Percentiles rank a stretch among this genome's conserved stretches.
Evolutionary conservation across 2,329 filamentous ascomycete species (phyloP).

Genomic region (Pezizomycotina sp.): DNA sequence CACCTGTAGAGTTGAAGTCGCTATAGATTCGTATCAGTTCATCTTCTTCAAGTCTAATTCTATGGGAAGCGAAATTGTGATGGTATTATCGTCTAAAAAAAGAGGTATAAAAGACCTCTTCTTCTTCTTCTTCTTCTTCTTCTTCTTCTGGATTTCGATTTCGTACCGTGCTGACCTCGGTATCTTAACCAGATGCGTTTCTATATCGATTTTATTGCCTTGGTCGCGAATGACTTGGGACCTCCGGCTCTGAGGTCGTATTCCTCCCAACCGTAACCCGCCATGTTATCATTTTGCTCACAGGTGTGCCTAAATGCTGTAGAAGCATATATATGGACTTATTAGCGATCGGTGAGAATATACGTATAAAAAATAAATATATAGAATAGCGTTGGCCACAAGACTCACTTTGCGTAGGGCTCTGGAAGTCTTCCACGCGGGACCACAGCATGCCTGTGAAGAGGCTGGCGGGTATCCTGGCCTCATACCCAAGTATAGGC

Average conservation of each 20-base stretch:
- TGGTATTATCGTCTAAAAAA: too few species aligned
- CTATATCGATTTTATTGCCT: constrained; percentile 74
- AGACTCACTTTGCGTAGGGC: constrained; percentile 60
- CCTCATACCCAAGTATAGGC: constrained; percentile 82
- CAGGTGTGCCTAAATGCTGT: constrained; percentile 81
- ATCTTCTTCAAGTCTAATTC: too few species aligned
- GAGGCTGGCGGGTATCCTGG: constrained; percentile 63
- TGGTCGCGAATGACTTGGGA: constrained; percentile 76
- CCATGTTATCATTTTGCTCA: constrained; percentile 86
- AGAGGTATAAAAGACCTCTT: too few species aligned
- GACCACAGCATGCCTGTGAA: constrained; percentile 78
- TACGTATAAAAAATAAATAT: constrained; percentile 3
- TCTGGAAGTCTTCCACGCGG: constrained; percentile 60
- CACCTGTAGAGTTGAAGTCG: too few species aligned
- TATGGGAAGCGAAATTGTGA: too few species aligned
- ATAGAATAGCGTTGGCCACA: constrained; percentile 3
- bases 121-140: too few species aligned
- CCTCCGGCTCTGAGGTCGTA: constrained; percentile 83
- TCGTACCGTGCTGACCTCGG: constrained; percentile 68
- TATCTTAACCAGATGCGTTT: constrained; percentile 84
- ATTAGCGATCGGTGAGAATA: neutral
- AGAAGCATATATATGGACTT: neutral
- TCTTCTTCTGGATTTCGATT: too few species aligned
- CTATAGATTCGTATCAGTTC: too few species aligned
- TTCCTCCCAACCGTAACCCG: constrained; percentile 93